Conservation (phyloP, 2,329 filamentous ascomycete species). For the Aspergillus sp. region DNA sequence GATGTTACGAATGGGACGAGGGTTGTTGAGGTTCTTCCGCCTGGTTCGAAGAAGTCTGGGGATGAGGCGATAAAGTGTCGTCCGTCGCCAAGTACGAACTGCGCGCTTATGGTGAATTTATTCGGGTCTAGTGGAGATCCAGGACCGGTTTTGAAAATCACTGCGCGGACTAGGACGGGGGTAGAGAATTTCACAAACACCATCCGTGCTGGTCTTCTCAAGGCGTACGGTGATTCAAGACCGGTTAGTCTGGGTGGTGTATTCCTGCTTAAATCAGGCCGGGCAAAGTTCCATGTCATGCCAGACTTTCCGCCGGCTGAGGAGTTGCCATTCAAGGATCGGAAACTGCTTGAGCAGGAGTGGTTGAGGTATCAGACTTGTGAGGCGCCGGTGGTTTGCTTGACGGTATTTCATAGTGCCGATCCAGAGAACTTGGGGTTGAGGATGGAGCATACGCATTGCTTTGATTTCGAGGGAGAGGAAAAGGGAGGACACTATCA, state of each 20-base stretch:
- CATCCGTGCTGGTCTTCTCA: background rate
- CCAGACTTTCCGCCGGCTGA: slow-evolving; percentile 41
- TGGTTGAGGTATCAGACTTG: slow-evolving; percentile 46
- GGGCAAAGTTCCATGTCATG: slow-evolving; percentile 46
- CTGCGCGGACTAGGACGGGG: slow-evolving; percentile 26
- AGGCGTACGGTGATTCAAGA: slow-evolving; percentile 31
- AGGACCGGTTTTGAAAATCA: slow-evolving; percentile 40
- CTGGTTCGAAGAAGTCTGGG: background rate
- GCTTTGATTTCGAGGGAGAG: slow-evolving; percentile 36
- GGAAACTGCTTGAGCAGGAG: slow-evolving; percentile 27
- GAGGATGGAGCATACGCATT: slow-evolving; percentile 52
- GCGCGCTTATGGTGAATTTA: slow-evolving; percentile 47
- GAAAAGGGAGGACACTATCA: slow-evolving; percentile 49
- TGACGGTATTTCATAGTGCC: slow-evolving; percentile 45
- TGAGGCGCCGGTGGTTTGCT: slow-evolving; percentile 39
- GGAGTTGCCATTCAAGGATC: slow-evolving; percentile 27
- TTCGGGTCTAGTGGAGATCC: slow-evolving; percentile 38
- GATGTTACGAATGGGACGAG: background rate
- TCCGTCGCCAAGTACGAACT: slow-evolving; percentile 30
- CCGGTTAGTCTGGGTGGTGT: slow-evolving; percentile 44
- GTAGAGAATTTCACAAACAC: background rate
- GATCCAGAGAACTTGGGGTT: slow-evolving; percentile 42
- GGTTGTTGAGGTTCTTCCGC: background rate
- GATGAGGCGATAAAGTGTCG: background rate
- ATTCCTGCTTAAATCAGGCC: slow-evolving; percentile 42